Evolutionary conservation across 129 eudicot genomes (phyloP), one percentile per base, ranked within the genome.

Genomic region (Tagetes patula): DNA sequence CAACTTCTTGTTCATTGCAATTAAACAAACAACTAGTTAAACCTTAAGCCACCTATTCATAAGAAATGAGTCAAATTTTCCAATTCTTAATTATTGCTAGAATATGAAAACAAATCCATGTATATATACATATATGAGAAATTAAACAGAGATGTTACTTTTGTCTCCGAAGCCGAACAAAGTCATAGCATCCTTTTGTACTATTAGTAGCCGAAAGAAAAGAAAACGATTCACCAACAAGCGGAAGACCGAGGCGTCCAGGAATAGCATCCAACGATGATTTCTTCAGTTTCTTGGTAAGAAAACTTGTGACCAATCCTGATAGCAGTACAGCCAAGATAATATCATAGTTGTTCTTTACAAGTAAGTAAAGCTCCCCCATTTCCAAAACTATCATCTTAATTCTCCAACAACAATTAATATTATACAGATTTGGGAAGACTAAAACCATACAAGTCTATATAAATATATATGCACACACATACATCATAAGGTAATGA

Each of bases 171-270:
- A 52, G 52, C n/a, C 73, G 76, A 10, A 87, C 88, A 69, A 87
- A 87, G 48, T 87, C 80, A 45, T 87, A 87, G 77, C 84, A 78
- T 14, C 91, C 91, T 84, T 76, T 81, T 2, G 81, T 69, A 39
- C 91, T 84, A 37, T 81, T 78, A 31, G 82, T 83, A 45, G 88
- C 86, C 30, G 79, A 70, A 41, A 87, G 88, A 77, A 87, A 76
- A 10, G 91, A 78, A 38, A 87, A 56, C 32, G 91, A 81, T 71
- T 87, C 91, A 3, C 91, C 91, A 39, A 87, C 54, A 37, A 87
- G 74, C 27, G 88, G 88, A 65, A 87, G 78, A 31, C 88, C 92
- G 4, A 87, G 81, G 64, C 77, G 74, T 45, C 92, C 91, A 0
- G 92, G 86, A 12, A 86, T 77, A 36, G 70, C 67, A 5, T 60